Evolutionary conservation across 2,329 filamentous ascomycete genomes (phyloP).

Genomic region (Venturia aucupariae): DNA sequence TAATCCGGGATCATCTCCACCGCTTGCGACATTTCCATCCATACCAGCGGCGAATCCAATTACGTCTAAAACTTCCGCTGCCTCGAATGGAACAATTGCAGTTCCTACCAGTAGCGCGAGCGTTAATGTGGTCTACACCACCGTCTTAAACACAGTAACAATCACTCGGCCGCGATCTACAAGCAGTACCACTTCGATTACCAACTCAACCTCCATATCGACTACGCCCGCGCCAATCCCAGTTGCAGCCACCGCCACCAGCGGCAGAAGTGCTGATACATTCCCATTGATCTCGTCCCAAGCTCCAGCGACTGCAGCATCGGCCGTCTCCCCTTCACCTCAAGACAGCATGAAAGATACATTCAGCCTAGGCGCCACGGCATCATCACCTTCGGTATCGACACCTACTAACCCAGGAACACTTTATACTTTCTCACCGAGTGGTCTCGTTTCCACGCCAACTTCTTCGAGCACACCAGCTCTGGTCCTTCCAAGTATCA

Average conservation of each 20-base stretch:
- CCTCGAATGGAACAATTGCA: background rate
- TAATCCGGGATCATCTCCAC: slow-evolving; percentile 7
- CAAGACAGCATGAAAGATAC: background rate
- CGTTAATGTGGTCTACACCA: background rate
- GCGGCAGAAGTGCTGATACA: slow-evolving; percentile 7
- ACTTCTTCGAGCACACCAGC: background rate
- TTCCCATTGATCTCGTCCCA: slow-evolving; percentile 6
- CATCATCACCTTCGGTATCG: background rate
- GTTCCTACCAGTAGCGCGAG: background rate
- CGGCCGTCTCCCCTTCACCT: background rate
- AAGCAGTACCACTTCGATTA: background rate
- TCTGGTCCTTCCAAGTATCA: background rate
- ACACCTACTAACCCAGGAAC: background rate
- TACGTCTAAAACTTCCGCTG: background rate
- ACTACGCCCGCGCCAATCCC: background rate
- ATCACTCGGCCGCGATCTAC: background rate
- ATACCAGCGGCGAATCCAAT: slow-evolving; percentile 8
- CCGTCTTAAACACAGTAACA: background rate
- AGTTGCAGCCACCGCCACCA: background rate
- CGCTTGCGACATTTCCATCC: slow-evolving; percentile 11
- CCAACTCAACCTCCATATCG: background rate
- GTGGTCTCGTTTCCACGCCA: background rate
- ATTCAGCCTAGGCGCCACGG: background rate
- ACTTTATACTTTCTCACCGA: background rate
- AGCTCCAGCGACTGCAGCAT: background rate